These are phyloP conservation scores for Starmerella vaccinii DNA, from an alignment of 805 yeast species.

Conservation along the genomic window DNA sequence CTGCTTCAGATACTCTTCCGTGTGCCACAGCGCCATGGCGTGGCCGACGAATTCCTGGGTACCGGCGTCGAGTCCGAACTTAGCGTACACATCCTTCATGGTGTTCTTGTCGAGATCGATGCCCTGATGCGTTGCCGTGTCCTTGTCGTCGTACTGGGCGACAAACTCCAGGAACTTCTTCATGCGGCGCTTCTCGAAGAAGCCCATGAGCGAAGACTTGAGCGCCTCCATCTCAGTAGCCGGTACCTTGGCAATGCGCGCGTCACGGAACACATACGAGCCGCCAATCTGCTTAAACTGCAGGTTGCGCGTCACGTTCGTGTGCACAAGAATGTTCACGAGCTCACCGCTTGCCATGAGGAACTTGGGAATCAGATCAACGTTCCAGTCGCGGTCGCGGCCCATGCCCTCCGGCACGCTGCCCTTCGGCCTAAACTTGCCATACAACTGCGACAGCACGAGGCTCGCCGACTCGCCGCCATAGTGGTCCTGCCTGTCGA, in stretches of 20 bases:
- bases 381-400: constrained; percentile 94
- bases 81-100: constrained; percentile 80
- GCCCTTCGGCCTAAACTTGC: constrained; percentile 69
- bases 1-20: constrained; percentile 75
- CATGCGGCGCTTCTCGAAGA: constrained; percentile 93
- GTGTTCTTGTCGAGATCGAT: constrained; percentile 76
- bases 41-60: constrained; percentile 96
- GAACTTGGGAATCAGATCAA: constrained; percentile 92
- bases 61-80: constrained; percentile 84
- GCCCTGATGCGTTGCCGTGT: constrained; percentile 67
- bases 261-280: constrained; percentile 81
- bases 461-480: constrained; percentile 49
- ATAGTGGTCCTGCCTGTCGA: constrained; percentile 91
- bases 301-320: constrained; percentile 89
- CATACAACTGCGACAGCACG: constrained; percentile 44
- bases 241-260: constrained; percentile 90
- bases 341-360: constrained; percentile 96
- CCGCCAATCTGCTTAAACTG: constrained; percentile 97
- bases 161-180: constrained; percentile 84
- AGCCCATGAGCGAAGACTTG: constrained; percentile 84
- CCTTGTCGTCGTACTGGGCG: constrained; percentile 69
- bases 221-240: constrained; percentile 85
- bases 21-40: constrained; percentile 95
- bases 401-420: constrained; percentile 54
- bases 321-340: constrained; percentile 88